Percentiles rank a stretch among this genome's conserved stretches.
These are phyloP conservation scores for Wickerhamomyces sp. DNA, from an alignment of 1,139 yeast species.

Conservation along the genomic window DNA sequence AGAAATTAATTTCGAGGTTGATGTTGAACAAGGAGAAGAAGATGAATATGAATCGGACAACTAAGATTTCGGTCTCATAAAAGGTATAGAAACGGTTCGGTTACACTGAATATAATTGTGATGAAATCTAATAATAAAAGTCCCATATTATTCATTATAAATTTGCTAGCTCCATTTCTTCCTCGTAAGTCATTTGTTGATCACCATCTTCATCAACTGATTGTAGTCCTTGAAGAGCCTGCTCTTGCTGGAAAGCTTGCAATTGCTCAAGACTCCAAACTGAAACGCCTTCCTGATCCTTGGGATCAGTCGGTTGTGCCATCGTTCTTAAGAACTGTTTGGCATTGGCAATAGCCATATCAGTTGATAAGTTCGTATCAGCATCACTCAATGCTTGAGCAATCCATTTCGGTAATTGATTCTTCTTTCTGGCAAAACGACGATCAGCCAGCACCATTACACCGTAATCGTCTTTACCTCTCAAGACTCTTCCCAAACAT, in stretches of 20 bases:
- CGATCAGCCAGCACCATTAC: conserved; percentile 97
- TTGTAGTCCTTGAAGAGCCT: conserved; percentile 20
- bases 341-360: conserved; percentile 95
- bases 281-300: conserved; percentile 91
- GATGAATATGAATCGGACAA: conserved; percentile 25
- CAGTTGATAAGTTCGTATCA: conserved; percentile 88
- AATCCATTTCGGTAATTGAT: conserved; percentile 95
- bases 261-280: conserved; percentile 85
- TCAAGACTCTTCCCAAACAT: conserved; percentile 90
- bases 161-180: conserved; percentile 20
- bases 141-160: background rate
- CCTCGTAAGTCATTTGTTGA: conserved; percentile 22
- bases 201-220: conserved; percentile 21
- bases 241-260: conserved; percentile 53
- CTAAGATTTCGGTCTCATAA: no score
- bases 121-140: background rate
- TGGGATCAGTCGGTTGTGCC: conserved; percentile 91
- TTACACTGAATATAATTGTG: background rate
- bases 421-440: conserved; percentile 79
- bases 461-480: conserved; percentile 98
- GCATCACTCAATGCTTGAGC: conserved; percentile 90
- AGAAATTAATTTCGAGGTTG: conserved; percentile 53
- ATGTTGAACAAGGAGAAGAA: conserved; percentile 34
- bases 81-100: no score
- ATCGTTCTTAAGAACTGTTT: conserved; percentile 85